These are phyloP conservation scores for Schwanniomyces etchellsii DNA, from an alignment of 1,139 yeast genomes.

Conservation along the genomic window DNA sequence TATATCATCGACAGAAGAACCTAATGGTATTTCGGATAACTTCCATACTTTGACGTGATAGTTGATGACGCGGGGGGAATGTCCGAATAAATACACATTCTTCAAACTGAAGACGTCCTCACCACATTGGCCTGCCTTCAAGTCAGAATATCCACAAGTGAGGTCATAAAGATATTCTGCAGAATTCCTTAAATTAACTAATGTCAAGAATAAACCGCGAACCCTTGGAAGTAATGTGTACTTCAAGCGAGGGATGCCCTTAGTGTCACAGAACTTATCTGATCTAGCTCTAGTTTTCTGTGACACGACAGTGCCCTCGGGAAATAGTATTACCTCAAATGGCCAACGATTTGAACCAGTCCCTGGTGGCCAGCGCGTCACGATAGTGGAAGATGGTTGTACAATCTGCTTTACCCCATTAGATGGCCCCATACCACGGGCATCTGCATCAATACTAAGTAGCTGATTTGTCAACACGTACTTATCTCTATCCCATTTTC, in stretches of 20 bases:
- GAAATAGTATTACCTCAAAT: constrained; percentile 65
- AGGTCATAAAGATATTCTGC: constrained; percentile 73
- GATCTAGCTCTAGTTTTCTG: constrained; percentile 57
- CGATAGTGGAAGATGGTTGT: constrained; percentile 9
- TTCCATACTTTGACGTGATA: constrained; percentile 58
- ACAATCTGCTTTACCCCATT: constrained; percentile 22
- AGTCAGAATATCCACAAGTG: constrained; percentile 78
- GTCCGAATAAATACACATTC: constrained; percentile 60
- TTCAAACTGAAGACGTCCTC: constrained; percentile 70
- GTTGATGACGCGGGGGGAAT: constrained; percentile 62
- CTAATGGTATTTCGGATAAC: constrained; percentile 62
- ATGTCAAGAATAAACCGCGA: constrained; percentile 69
- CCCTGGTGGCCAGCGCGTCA: constrained; percentile 36
- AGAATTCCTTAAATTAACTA: constrained; percentile 53
- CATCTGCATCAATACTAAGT: constrained; percentile 48
- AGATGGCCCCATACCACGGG: constrained; percentile 48
- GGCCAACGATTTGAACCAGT: constrained; percentile 30
- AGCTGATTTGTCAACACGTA: constrained; percentile 52
- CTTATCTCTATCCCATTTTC: constrained; percentile 83
- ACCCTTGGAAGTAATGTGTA: constrained; percentile 76
- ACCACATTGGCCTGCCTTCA: constrained; percentile 59
- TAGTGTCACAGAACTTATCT: constrained; percentile 48
- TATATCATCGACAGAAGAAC: constrained; percentile 39
- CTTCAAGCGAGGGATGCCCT: constrained; percentile 41
- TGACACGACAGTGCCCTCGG: constrained; percentile 92